Conservation (phyloP, 169 alveolate species). For the Eimeria praecox region DNA sequence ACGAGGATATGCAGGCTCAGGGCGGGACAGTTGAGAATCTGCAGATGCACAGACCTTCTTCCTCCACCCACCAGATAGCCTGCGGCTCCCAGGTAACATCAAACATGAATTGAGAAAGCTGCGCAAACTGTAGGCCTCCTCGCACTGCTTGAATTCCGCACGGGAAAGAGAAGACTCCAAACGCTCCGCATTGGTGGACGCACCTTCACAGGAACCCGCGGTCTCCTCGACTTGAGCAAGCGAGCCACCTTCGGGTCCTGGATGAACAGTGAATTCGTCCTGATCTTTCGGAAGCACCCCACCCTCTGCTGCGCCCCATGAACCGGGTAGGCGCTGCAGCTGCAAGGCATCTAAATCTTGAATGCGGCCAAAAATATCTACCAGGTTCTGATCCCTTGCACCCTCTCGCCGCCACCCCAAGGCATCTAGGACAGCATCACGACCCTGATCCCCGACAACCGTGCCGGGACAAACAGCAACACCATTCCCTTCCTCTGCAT, state of each 20-base stretch:
- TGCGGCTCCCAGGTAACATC: constrained; percentile 53
- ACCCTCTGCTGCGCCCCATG: constrained; percentile 1
- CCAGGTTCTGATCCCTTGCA: constrained; percentile 61
- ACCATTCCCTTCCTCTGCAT: neutral
- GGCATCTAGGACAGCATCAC: constrained; percentile 27
- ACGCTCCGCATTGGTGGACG: constrained; percentile 60
- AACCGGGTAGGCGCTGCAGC: constrained; percentile 67
- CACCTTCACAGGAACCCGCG: constrained; percentile 29
- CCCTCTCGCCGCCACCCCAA: constrained; percentile 47
- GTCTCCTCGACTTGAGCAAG: constrained; percentile 45
- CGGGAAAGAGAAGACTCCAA: constrained; percentile 52
- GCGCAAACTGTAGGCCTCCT: constrained; percentile 64
- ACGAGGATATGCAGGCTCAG: constrained; percentile 18
- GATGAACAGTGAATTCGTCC: neutral
- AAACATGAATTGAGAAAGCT: constrained; percentile 50
- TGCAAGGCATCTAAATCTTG: constrained; percentile 56
- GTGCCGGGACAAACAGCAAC: constrained; percentile 1
- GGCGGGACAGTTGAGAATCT: constrained; percentile 21
- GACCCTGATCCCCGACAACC: constrained; percentile 1
- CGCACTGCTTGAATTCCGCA: constrained; percentile 55
- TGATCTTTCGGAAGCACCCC: constrained; percentile 22
- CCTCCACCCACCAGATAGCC: constrained; percentile 60
- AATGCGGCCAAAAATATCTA: constrained; percentile 73
- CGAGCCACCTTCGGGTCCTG: constrained; percentile 26
- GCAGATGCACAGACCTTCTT: constrained; percentile 38